Evolutionary conservation across 2,329 filamentous ascomycete species (phyloP).

Genomic region (Penicillium sp.): DNA sequence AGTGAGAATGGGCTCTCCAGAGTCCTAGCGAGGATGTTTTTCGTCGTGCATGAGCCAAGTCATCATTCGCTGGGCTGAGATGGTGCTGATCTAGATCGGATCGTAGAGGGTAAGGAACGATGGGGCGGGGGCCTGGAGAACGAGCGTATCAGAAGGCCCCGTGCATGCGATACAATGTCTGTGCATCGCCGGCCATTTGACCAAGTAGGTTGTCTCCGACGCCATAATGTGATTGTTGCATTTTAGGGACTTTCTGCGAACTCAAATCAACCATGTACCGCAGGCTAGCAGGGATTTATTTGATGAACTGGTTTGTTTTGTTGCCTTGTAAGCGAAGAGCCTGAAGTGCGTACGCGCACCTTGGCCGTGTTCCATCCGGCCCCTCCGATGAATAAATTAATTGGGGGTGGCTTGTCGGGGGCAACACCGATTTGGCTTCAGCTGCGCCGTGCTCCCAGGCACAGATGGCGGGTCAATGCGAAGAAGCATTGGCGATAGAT

Average conservation of each 20-base stretch:
- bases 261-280: background rate
- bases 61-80: slow-evolving; percentile 5
- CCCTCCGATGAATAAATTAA: slow-evolving; percentile 13
- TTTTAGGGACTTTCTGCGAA: background rate
- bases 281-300: slow-evolving; percentile 2
- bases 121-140: slow-evolving; percentile 18
- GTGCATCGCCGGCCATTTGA: slow-evolving; percentile 1
- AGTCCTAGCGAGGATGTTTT: slow-evolving; percentile 22
- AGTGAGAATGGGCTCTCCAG: background rate
- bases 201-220: background rate
- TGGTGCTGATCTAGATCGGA: slow-evolving; percentile 31
- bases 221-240: slow-evolving; percentile 11
- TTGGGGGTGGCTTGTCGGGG: slow-evolving; percentile 3
- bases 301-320: background rate
- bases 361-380: slow-evolving; percentile 9
- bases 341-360: background rate
- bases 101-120: slow-evolving; percentile 24
- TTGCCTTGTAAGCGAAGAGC: background rate
- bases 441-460: slow-evolving; percentile 19
- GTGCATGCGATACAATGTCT: background rate
- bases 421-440: slow-evolving; percentile 13
- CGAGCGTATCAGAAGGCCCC: slow-evolving; percentile 20
- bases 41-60: background rate
- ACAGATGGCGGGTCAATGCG: slow-evolving; percentile 5
- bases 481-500: background rate